Percentiles rank a stretch among this genome's conserved stretches.
phyloP scores from a whole-genome alignment of 208 protist species.

The Acanthamoeba healyi region DNA sequence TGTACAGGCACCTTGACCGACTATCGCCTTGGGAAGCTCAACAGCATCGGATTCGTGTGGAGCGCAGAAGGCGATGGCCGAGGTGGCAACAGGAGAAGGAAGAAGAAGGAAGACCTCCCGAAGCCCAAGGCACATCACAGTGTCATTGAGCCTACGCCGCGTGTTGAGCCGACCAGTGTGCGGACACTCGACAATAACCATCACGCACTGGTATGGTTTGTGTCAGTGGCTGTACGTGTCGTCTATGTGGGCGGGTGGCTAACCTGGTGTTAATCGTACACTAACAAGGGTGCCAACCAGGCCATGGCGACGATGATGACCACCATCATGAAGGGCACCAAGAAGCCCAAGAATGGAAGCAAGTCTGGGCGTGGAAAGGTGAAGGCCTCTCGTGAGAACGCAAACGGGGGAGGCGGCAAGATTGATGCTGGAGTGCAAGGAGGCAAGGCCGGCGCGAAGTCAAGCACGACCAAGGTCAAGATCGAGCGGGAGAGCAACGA shows the following conservation, averaged over 20 bases:
- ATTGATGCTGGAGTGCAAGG: not conserved
- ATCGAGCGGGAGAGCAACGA: not conserved
- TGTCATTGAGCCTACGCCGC: too few species aligned
- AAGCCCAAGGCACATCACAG: not conserved
- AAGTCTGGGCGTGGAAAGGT: not conserved
- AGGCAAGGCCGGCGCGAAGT: not conserved
- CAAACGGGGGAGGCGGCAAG: not conserved
- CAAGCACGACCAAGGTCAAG: not conserved
- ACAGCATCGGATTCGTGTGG: conserved; percentile 59
- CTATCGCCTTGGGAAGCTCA: conserved; percentile 26
- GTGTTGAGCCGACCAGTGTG: too few species aligned
- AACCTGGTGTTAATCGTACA: not conserved
- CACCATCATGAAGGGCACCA: too few species aligned
- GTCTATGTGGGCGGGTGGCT: too few species aligned
- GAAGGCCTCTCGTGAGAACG: not conserved
- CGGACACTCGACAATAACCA: not conserved
- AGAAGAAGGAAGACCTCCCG: not conserved
- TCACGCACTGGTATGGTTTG: not conserved
- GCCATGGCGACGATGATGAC: not conserved
- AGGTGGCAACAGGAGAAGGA: not conserved
- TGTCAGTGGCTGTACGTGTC: too few species aligned
- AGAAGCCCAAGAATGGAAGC: not conserved
- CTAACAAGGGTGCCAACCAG: not conserved
- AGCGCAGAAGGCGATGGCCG: not conserved
- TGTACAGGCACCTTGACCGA: conserved; percentile 38